Evolutionary conservation across 306 rosid genomes (phyloP), one percentile per base, ranked within the genome.

Genomic region (Prunus fruticosa): DNA sequence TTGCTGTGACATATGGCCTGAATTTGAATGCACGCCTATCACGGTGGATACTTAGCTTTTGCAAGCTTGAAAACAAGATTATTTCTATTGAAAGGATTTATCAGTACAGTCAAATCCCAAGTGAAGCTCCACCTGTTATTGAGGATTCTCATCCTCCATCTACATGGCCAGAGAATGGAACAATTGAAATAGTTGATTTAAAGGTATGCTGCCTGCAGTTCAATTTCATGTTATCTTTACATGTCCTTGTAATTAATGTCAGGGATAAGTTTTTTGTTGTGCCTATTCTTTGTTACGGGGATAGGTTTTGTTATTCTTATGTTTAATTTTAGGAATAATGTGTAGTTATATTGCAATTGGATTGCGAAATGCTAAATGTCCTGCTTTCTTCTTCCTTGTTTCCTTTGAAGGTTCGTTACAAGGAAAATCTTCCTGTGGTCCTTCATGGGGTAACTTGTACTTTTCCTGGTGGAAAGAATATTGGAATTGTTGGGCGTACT

Each of bases 41-140:
- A 6, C 87, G 96, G 66, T 94, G 98, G 98, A 91, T 94, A 81
- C 97, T 94, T 67, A 94, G 96, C 86, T 94, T 94, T 82, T 94
- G 98, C 90, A 94, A 94, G 86, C 98, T 94, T 68, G 98, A 94
- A 86, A 94, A 94, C 81, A 91, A 94, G 85, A 93, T 93, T 73
- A 93, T 93, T 79, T 93, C 98, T 67, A 90, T 91, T 41, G 98
- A 93, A 84, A 94, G 97, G 84, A 94, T 94, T 69, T 94, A 94
- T 76, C 98, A 94, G 83, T 90, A 94, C 89, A 90, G 97, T 83
- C 91, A 91, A 84, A 84, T 94, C 81, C 86, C 93, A 25, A 57
- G 87, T 64, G 98, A 94, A 84, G 98, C 96, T 79, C 97, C 94
- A 20, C 64, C 78, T 8, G 41, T 88, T 74, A 84, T 90, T 73